Percentiles rank a stretch among this genome's conserved stretches.
Evolutionary conservation across 768 basidiomycete genomes (phyloP).

Genomic region (Dendrothele bispora): DNA sequence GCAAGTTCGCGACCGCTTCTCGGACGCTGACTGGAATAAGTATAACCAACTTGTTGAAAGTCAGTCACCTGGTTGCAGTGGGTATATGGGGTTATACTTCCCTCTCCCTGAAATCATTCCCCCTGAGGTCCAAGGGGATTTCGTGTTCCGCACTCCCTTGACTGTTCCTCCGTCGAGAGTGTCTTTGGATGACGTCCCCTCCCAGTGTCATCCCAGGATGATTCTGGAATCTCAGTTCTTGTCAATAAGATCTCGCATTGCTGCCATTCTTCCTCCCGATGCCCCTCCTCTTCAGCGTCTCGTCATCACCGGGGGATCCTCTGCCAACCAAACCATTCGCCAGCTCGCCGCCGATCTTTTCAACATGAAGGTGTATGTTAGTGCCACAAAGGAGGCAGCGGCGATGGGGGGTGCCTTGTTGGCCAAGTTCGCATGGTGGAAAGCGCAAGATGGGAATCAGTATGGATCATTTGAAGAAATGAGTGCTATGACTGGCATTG

Average conservation of each 20-base stretch:
- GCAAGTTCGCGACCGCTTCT: conserved; percentile 67
- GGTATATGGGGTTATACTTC: conserved; percentile 75
- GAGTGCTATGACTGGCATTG: conserved; percentile 39
- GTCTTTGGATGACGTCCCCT: conserved; percentile 37
- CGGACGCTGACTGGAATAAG: conserved; percentile 57
- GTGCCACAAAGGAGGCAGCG: conserved; percentile 67
- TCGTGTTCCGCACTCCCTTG: conserved; percentile 49
- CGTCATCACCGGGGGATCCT: conserved; percentile 78
- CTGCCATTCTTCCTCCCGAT: conserved; percentile 61
- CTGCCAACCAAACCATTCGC: conserved; percentile 68
- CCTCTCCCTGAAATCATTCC: conserved; percentile 88
- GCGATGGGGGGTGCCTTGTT: conserved; percentile 71
- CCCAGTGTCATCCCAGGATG: conserved; percentile 61
- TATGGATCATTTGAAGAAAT: conserved; percentile 64
- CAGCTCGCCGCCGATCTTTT: conserved; percentile 82
- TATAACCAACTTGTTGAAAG: conserved; percentile 68
- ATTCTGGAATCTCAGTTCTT: conserved; percentile 86
- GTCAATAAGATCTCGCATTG: conserved; percentile 72
- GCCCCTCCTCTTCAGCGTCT: conserved; percentile 59
- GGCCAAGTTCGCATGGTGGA: conserved; percentile 59
- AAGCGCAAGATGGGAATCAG: conserved; percentile 11
- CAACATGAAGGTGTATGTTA: conserved; percentile 70
- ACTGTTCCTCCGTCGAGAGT: conserved; percentile 26
- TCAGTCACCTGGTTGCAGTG: conserved; percentile 57
- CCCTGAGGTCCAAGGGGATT: conserved; percentile 69